phyloP scores from a whole-genome alignment of 1,284 basidiomycete species.

The Rhodotorula sp. region DNA sequence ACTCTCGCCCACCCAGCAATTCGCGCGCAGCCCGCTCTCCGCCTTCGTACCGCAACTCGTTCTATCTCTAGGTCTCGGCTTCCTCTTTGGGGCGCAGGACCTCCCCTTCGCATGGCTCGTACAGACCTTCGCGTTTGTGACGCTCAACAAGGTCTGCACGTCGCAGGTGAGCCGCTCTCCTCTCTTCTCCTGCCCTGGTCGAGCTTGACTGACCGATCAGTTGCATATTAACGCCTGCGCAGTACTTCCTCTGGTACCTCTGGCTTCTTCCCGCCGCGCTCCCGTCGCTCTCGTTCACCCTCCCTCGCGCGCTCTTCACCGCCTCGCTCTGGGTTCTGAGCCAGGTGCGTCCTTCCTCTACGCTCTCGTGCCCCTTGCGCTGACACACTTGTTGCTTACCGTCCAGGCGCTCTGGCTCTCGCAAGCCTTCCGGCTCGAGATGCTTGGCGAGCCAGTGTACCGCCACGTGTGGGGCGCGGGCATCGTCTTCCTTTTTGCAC shows the following conservation, averaged over 20 bases:
- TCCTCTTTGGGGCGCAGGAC: conserved; percentile 62
- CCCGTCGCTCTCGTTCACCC: conserved; percentile 58
- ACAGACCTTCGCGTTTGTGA: conserved; percentile 85
- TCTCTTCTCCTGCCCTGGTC: not conserved
- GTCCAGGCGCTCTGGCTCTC: conserved; percentile 74
- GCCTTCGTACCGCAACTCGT: conserved; percentile 60
- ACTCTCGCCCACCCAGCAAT: conserved; percentile 37
- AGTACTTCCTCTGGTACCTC: conserved; percentile 99
- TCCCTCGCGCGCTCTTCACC: conserved; percentile 54
- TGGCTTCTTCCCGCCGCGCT: conserved; percentile 83
- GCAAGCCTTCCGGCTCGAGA: conserved; percentile 85
- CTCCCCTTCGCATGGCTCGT: conserved; percentile 84
- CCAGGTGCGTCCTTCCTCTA: conserved; percentile 53
- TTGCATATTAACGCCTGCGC: conserved; percentile 11
- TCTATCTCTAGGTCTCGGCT: conserved; percentile 66
- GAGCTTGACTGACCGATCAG: not conserved
- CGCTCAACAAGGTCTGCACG: conserved; percentile 98
- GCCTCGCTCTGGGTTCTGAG: conserved; percentile 70
- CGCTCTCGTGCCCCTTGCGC: too few relatives aligned
- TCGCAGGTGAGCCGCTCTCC: conserved; percentile 67
- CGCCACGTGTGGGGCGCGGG: conserved; percentile 73
- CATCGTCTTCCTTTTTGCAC: conserved; percentile 69
- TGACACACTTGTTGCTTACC: not conserved
- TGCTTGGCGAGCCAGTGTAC: conserved; percentile 73
- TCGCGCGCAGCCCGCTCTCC: conserved; percentile 47